Evolutionary conservation across 2,329 filamentous ascomycete genomes (phyloP), one percentile per base, ranked within the genome.

Genomic region (Tolypocladium amazonense): DNA sequence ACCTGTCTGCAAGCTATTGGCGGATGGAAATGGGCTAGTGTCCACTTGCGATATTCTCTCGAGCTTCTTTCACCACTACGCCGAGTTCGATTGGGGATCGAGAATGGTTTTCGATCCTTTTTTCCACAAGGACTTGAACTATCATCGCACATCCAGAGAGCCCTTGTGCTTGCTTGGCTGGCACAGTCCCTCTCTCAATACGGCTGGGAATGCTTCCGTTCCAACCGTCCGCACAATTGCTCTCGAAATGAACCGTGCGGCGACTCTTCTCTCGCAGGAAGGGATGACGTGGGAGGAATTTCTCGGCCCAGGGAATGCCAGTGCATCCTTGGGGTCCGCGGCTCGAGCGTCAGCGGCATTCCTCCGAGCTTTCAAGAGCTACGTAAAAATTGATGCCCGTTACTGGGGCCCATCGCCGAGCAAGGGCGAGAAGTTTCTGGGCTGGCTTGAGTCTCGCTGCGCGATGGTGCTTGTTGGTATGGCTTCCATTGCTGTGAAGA

Each of bases 41-140:
- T 78, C 79, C 0, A 75, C 80, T 1, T 69, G 79, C 1, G 79
- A 83, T 54, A 72, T 88, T 11, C 68, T 88, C 2, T 66, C 70
- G 0, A 81, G 81, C 0, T 89, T 89, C 69, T 88, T 88, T 68
- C 65, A 74, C 20, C 78, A 88, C 67, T 89, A 89, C 65, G 77
- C 84, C 1, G 64, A 67, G 2, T 86, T 87, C 61, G 75, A 87
- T 67, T 89, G 85, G 84, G 69, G 74, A 27, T 73, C 71, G 9
- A 70, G 81, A 0, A 72, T 81, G 41, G 80, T 82, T 0, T 84
- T 81, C 62, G 85, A 89, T 66, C 82, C 83, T 0, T 81, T 81
- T 63, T 87, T 86, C 67, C 80, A 83, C 66, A 75, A 71, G 45
- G 68, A 68, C n/a, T 63, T 80, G 14, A 73, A 71, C 43, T 87